Conservation (phyloP, 2,329 filamentous ascomycete species). For the Apiospora hydei region DNA sequence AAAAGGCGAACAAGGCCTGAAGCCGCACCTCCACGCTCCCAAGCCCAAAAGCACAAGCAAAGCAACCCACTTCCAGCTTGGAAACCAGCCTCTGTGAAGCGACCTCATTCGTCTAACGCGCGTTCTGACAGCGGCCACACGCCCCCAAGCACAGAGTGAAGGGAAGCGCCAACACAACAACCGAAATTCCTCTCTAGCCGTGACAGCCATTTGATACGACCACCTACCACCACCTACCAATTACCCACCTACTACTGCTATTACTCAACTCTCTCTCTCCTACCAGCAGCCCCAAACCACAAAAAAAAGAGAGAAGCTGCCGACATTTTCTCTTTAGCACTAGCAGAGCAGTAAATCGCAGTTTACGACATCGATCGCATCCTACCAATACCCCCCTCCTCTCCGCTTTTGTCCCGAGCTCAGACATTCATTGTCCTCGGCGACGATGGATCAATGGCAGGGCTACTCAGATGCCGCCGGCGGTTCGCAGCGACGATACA, state of each 20-base stretch:
- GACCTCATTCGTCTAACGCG: slow-evolving; percentile 28
- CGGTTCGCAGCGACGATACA: slow-evolving; percentile 66
- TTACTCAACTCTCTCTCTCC: slow-evolving; percentile 7
- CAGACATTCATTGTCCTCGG: slow-evolving; percentile 30
- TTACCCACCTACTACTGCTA: slow-evolving; percentile 18
- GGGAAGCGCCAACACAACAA: slow-evolving; percentile 25
- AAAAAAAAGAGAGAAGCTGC: slow-evolving; percentile 19
- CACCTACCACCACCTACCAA: slow-evolving; percentile 17
- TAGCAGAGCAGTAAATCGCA: slow-evolving; percentile 25
- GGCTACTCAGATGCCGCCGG: slow-evolving; percentile 70
- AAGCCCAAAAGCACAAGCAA: slow-evolving; percentile 24
- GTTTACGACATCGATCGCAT: slow-evolving; percentile 24
- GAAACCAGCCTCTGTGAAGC: slow-evolving; percentile 12
- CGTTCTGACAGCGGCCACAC: slow-evolving; percentile 25
- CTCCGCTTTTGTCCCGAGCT: slow-evolving; percentile 30
- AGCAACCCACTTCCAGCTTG: slow-evolving; percentile 10
- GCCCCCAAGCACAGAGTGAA: slow-evolving; percentile 16
- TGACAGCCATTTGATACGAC: slow-evolving; percentile 10
- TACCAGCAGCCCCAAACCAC: not conserved
- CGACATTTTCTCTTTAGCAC: slow-evolving; percentile 16
- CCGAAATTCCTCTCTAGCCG: slow-evolving; percentile 20
- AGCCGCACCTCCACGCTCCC: slow-evolving; percentile 16
- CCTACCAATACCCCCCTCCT: slow-evolving; percentile 13
- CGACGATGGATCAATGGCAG: slow-evolving; percentile 71
- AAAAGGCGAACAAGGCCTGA: slow-evolving; percentile 5